Percentiles rank a stretch among this genome's conserved stretches.
phyloP scores from a whole-genome alignment of 441 rosid species.

The Gossypium aridum region DNA sequence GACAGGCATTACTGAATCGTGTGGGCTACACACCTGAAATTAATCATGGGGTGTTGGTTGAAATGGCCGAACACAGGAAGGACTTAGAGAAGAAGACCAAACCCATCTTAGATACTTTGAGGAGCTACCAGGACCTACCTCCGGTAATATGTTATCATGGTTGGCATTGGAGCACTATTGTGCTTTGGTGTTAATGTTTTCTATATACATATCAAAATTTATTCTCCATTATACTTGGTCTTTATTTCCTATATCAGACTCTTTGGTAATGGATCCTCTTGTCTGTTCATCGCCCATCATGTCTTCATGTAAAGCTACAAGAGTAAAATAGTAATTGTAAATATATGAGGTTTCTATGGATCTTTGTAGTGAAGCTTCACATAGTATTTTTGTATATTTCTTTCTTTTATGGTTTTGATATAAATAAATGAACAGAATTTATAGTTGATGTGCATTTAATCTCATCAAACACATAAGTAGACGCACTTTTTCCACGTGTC shows the following conservation, averaged over 20 bases:
- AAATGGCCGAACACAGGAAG: conserved; percentile 80
- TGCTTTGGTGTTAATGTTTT: conserved; percentile 1
- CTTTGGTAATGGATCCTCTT: not conserved
- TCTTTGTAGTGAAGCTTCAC: not conserved
- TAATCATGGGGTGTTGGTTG: conserved; percentile 80
- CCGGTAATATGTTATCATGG: conserved; percentile 43
- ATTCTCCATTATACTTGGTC: not conserved
- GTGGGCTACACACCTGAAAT: conserved; percentile 85
- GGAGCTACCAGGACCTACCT: conserved; percentile 95
- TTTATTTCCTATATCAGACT: not conserved
- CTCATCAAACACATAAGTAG: not conserved
- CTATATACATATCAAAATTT: not conserved
- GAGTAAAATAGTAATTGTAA: not conserved
- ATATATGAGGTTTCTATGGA: not conserved
- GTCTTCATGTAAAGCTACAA: not conserved
- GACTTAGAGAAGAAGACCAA: conserved; percentile 89
- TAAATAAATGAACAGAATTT: not conserved
- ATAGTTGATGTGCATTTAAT: not conserved
- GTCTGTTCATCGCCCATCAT: not conserved
- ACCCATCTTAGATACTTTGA: conserved; percentile 77
- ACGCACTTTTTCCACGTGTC: not conserved
- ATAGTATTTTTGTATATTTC: not conserved
- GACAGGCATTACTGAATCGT: conserved; percentile 75
- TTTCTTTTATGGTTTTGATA: not conserved
- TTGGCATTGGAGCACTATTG: not conserved